Evolutionary conservation across 257 asterid species (phyloP).

Genomic region (Verbena officinalis): DNA sequence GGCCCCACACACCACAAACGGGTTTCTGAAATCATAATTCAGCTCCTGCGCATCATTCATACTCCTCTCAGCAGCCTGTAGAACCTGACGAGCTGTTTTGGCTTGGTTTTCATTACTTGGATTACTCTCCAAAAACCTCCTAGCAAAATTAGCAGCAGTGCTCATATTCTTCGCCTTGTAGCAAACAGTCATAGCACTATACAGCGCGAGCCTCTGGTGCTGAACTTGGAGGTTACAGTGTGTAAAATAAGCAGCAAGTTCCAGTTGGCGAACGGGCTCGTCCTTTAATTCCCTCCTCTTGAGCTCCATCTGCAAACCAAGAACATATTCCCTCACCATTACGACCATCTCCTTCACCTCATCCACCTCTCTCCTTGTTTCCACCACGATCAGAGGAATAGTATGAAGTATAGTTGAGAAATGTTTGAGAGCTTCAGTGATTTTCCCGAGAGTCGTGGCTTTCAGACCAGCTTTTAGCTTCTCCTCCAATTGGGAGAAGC

Average conservation of each 20-base stretch:
- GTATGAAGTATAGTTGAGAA: constrained; percentile 70
- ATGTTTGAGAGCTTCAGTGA: constrained; percentile 68
- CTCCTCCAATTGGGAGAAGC: constrained; percentile 69
- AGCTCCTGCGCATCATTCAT: constrained; percentile 66
- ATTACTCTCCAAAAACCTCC: constrained; percentile 76
- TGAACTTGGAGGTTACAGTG: constrained; percentile 82
- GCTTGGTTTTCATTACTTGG: constrained; percentile 66
- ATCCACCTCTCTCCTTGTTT: constrained; percentile 79
- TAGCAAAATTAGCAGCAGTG: constrained; percentile 84
- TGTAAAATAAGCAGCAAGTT: constrained; percentile 88
- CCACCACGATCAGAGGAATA: constrained; percentile 80
- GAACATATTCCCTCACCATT: constrained; percentile 71
- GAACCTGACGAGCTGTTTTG: constrained; percentile 66
- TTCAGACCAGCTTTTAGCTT: constrained; percentile 75
- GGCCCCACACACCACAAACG: constrained; percentile 87
- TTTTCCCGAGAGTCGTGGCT: constrained; percentile 72
- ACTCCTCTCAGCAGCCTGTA: constrained; percentile 75
- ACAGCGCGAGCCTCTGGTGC: constrained; percentile 73
- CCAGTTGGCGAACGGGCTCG: constrained; percentile 78
- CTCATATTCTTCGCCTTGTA: constrained; percentile 61
- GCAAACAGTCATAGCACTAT: constrained; percentile 72
- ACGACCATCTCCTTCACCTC: constrained; percentile 74
- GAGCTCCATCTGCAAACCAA: constrained; percentile 78
- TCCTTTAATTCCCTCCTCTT: constrained; percentile 70
- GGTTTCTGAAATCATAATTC: constrained; percentile 87